These are phyloP conservation scores for Aspergillus quadricinctus DNA, from an alignment of 2,329 filamentous ascomycete genomes.

Conservation along the genomic window DNA sequence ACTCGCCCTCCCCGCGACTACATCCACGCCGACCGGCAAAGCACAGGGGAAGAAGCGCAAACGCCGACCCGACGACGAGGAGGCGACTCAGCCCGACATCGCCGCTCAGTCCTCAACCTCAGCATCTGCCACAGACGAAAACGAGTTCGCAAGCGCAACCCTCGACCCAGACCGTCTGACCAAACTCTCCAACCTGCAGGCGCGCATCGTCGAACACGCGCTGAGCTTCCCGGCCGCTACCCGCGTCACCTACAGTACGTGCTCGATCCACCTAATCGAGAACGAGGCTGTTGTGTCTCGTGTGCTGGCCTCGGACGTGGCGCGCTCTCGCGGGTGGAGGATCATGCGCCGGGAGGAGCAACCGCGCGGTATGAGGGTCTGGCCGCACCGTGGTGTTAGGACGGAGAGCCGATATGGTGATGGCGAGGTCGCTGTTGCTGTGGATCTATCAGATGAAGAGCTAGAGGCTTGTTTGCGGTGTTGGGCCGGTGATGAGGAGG, in stretches of 20 bases:
- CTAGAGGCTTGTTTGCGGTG: slow-evolving; percentile 74
- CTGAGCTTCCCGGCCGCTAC: slow-evolving; percentile 71
- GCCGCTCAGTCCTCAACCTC: slow-evolving; percentile 2
- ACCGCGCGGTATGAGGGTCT: slow-evolving; percentile 68
- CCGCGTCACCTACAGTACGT: slow-evolving; percentile 88
- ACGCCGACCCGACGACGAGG: slow-evolving; percentile 21
- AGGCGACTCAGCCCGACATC: slow-evolving; percentile 2
- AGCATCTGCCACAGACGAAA: slow-evolving; percentile 32
- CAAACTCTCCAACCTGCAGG: slow-evolving; percentile 76
- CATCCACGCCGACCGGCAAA: slow-evolving; percentile 10
- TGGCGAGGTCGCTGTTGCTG: slow-evolving; percentile 8
- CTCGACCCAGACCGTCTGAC: slow-evolving; percentile 61
- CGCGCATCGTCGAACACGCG: slow-evolving; percentile 76
- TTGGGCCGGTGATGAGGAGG: slow-evolving; percentile 72
- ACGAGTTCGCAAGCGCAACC: slow-evolving; percentile 28
- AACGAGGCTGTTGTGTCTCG: slow-evolving; percentile 80
- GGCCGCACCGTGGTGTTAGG: slow-evolving; percentile 62
- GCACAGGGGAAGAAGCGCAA: slow-evolving; percentile 42
- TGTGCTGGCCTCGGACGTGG: slow-evolving; percentile 65
- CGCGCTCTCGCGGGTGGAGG: slow-evolving; percentile 67
- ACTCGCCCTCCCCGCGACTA: slow-evolving; percentile 54
- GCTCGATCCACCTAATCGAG: slow-evolving; percentile 80
- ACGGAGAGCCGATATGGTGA: slow-evolving; percentile 32
- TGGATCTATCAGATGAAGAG: slow-evolving; percentile 45
- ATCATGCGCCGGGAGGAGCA: slow-evolving; percentile 70